Evolutionary conservation across 2,329 filamentous ascomycete genomes (phyloP), one percentile per base, ranked within the genome.

Genomic region (Botrytis tulipae): DNA sequence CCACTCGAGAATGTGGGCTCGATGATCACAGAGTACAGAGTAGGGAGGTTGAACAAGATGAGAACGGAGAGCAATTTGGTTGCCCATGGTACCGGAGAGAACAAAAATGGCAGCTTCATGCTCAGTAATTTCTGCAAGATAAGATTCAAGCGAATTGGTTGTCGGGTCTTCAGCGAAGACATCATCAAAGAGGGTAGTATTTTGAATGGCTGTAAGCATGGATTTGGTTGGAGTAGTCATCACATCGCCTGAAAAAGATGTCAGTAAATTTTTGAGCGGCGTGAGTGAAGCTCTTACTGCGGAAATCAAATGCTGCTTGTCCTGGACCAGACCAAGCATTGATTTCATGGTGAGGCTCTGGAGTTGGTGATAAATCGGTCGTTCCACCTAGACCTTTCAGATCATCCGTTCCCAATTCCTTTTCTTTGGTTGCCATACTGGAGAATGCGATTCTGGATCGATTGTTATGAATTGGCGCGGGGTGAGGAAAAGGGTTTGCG

Each of bases 11-110:
- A 98, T 92, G 81, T 98, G 95, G 7, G 90, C 88, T 48, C 93
- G 88, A 76, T 90, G 85, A 80, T 98, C 95, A 78, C 92, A 93
- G 14, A 98, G 84, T 8, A 98, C 88, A 12, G 88, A 88, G 81
- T 97, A 90, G 0, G 95, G 95, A 22, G 95, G 94, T 74, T 93
- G 91, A 0, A 86, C 87, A 22, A 98, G 86, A 74, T 96, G 92
- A 1, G 92, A 87, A 57, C 95, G 90, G 60, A 97, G 86, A 0
- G 92, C 91, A 29, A 98, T 85, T 82, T 97, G 94, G 83, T 98
- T 98, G 59, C 94, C 94, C 94, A 97, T 97, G 7, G 95, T 97
- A 5, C 95, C 95, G 0, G 93, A 96, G 74, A 97, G 86, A 72
- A 97, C 93, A 71, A 97, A 90, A 7, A 98, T 85, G 0, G 89